phyloP scores from a whole-genome alignment of 129 eudicot genomes.

The Pittosporum tobira region DNA sequence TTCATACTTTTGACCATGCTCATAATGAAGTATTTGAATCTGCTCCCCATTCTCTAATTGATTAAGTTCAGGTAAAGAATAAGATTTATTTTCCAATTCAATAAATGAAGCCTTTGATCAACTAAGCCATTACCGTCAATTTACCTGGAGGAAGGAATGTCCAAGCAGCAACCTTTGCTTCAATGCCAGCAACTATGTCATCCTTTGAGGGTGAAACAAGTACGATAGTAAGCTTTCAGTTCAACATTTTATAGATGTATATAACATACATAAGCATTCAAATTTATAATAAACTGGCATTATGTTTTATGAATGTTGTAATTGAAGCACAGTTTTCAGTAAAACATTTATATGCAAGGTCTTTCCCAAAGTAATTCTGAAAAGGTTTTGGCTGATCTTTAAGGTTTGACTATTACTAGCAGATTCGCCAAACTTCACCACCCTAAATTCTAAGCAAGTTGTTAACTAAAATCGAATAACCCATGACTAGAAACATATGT shows the following conservation, averaged over 20 bases:
- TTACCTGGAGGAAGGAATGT: constrained; percentile 64
- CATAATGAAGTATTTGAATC: constrained; percentile 57
- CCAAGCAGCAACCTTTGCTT: constrained; percentile 68
- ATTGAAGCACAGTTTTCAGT: no score
- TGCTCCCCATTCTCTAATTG: constrained; percentile 60
- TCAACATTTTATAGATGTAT: neutral
- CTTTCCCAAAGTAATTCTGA: no score
- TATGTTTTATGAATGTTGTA: no score
- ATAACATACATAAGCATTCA: neutral
- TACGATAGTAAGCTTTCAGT: neutral
- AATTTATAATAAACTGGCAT: no score
- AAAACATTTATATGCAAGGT: no score
- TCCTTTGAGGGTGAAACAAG: constrained; percentile 31
- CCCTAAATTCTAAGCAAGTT: no score
- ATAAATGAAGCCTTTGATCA: constrained; percentile 13
- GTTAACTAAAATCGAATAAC: no score
- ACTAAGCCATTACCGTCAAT: constrained; percentile 19
- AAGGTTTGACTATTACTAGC: no score
- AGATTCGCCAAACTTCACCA: no score
- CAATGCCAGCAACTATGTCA: constrained; percentile 46
- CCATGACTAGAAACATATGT: no score
- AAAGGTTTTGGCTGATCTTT: no score
- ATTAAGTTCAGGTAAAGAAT: constrained; percentile 1
- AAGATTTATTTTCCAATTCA: neutral
- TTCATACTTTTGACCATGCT: constrained; percentile 79